Evolutionary conservation across 176 grass and related monocot species (phyloP).

Genomic region (Carex kokanica): DNA sequence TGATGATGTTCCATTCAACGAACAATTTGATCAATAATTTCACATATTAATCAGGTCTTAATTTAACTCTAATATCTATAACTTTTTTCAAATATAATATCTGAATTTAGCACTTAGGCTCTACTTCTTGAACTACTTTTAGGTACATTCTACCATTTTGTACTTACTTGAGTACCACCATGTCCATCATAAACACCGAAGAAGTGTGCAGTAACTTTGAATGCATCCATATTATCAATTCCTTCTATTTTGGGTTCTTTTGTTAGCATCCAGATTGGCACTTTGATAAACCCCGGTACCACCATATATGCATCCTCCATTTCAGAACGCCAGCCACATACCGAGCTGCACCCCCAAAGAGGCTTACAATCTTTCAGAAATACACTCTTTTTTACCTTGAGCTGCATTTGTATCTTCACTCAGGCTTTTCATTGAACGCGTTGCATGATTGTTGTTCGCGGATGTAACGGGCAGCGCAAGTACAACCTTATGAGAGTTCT

Average conservation of each 20-base stretch:
- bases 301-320: constrained; percentile 54
- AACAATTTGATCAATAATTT: background rate
- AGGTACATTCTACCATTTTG: too few relatives aligned
- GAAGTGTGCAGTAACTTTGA: constrained; percentile 37
- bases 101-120: too few relatives aligned
- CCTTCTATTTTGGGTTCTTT: constrained; percentile 25
- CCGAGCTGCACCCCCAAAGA: constrained; percentile 41
- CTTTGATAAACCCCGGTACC: constrained; percentile 38
- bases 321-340: constrained; percentile 29
- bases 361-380: constrained; percentile 46
- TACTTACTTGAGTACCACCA: constrained; percentile 36
- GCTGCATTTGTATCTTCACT: background rate
- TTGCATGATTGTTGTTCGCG: background rate
- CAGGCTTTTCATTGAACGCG: background rate
- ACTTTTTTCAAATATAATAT: background rate
- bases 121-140: too few relatives aligned
- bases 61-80: background rate
- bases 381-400: constrained; percentile 29
- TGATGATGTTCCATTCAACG: background rate
- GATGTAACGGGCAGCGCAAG: background rate
- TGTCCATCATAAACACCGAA: constrained; percentile 76
- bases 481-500: background rate
- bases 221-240: constrained; percentile 29
- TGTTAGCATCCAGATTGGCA: constrained; percentile 51
- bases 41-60: background rate